phyloP scores from a whole-genome alignment of 2,329 filamentous ascomycete genomes.

The Neofusicoccum parvum region DNA sequence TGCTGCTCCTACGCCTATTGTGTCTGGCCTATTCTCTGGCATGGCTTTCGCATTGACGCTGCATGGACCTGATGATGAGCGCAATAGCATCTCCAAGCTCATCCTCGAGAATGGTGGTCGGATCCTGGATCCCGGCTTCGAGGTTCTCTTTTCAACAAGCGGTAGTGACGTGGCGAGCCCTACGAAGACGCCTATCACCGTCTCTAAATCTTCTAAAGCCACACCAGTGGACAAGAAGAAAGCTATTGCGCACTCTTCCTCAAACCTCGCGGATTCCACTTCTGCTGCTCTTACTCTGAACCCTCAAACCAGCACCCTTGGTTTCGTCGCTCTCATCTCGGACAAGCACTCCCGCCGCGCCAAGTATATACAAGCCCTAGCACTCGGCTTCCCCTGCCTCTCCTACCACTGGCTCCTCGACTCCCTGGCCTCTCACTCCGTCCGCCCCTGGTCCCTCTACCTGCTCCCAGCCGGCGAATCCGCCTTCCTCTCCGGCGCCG shows the following conservation, averaged over 20 bases:
- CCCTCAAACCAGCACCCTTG: constrained; percentile 55
- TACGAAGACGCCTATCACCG: constrained; percentile 9
- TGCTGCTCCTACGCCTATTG: constrained; percentile 31
- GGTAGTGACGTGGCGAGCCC: constrained; percentile 25
- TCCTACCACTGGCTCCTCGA: constrained; percentile 78
- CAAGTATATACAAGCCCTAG: constrained; percentile 94
- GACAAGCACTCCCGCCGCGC: constrained; percentile 82
- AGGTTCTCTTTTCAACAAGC: constrained; percentile 69
- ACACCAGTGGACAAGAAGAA: constrained; percentile 1
- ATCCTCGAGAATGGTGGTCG: constrained; percentile 73
- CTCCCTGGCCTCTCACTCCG: constrained; percentile 62
- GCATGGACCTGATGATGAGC: constrained; percentile 54
- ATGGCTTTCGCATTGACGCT: constrained; percentile 91
- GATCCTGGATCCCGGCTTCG: constrained; percentile 75
- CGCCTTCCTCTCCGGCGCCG: constrained; percentile 71
- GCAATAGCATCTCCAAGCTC: constrained; percentile 59
- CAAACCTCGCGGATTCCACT: not conserved
- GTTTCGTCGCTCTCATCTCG: constrained; percentile 84
- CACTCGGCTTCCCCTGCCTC: constrained; percentile 84
- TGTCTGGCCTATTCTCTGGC: constrained; percentile 64
- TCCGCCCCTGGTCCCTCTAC: constrained; percentile 79
- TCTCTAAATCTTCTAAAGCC: not conserved
- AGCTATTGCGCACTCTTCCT: not conserved
- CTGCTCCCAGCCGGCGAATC: constrained; percentile 85
- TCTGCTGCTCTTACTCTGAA: constrained; percentile 55